Base-by-base conservation (phyloP, 2,329 filamentous ascomycete species). In the Cryphonectria carpinicola region DNA sequence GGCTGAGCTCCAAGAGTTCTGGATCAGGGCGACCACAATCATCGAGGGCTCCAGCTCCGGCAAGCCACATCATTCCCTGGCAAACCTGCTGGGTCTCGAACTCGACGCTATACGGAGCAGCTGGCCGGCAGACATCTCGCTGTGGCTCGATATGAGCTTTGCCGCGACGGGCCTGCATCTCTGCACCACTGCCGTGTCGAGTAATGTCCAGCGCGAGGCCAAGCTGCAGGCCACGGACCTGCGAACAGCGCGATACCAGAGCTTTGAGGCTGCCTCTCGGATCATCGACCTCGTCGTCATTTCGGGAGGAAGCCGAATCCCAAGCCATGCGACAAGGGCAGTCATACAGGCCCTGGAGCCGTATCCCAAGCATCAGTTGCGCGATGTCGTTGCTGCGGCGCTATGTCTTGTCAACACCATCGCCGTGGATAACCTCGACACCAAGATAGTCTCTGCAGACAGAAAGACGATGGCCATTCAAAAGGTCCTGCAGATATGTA, bases 1-100 rank as follows among this genome's bases (percentile, higher is more conserved):
- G 58, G 58, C 58, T 11, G 58, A 61, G 58, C 58, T 61, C 10
- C 35, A 61, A n/a, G 58, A 61, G 58, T 61, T 37, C 58, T 61
- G 58, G 58, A 61, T 61, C 58, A 39, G 35, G 22, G 17, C 32
- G 8, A 61, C 58, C 58, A 61, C 58, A 4, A 61, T 61, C 35
- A 37, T 61, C 17, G 58, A 61, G 7, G 58, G 19, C 17, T n/a
- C 35, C 19, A 39, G 58, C 58, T 61, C 58, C 7, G 58, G 58
- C 58, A 35, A 61, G 35, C 19, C 58, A 7, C 58, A 61, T 32
- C 58, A 61, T 17, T 22, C 58, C 10, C 2, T 61, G 32, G 10
- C 22, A 10, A 39, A 39, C 19, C 58, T 61, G 17, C 19, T 61
- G 13, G 35, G 10, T 11, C 35, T n/a, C 22, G 58, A 61, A 6